Evolutionary conservation across 2,329 filamentous ascomycete species (phyloP).

Genomic region (Lasiodiplodia theobromae): DNA sequence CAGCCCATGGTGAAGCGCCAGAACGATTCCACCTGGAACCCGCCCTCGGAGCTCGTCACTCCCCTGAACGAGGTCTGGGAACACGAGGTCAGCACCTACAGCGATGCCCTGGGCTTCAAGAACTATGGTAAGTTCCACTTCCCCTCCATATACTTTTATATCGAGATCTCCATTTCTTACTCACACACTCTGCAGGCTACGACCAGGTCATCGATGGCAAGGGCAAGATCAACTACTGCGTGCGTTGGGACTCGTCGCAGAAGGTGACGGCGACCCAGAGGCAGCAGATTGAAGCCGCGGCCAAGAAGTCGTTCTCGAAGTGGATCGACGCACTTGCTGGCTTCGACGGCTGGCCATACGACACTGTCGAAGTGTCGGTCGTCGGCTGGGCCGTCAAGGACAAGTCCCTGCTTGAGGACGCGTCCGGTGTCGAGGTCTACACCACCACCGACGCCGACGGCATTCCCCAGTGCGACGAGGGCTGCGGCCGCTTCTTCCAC

Average conservation of each 20-base stretch:
- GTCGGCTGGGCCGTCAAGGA: conserved; percentile 55
- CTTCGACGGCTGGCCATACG: conserved; percentile 55
- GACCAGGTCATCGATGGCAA: conserved; percentile 38
- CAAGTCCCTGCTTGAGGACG: conserved; percentile 48
- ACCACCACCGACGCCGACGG: conserved; percentile 51
- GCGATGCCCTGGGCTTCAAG: conserved; percentile 38
- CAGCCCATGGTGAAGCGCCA: conserved; percentile 34
- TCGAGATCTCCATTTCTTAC: neutral
- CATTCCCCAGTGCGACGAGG: conserved; percentile 51
- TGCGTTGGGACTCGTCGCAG: conserved; percentile 54
- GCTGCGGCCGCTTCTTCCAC: conserved; percentile 56
- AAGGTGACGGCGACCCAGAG: conserved; percentile 50
- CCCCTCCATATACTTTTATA: neutral
- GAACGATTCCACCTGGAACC: conserved; percentile 36
- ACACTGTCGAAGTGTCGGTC: conserved; percentile 49
- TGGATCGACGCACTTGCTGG: conserved; percentile 55
- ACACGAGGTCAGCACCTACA: conserved; percentile 38
- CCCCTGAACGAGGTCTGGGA: conserved; percentile 39
- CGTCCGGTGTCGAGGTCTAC: conserved; percentile 50
- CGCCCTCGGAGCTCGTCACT: conserved; percentile 38
- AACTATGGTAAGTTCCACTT: conserved; percentile 35
- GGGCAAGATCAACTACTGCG: conserved; percentile 52
- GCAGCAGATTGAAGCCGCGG: conserved; percentile 44
- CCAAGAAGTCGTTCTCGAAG: conserved; percentile 48
- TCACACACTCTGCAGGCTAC: neutral